Evolutionary conservation across 176 grass and related monocot species (phyloP).

Genomic region (Dactylis glomerata): DNA sequence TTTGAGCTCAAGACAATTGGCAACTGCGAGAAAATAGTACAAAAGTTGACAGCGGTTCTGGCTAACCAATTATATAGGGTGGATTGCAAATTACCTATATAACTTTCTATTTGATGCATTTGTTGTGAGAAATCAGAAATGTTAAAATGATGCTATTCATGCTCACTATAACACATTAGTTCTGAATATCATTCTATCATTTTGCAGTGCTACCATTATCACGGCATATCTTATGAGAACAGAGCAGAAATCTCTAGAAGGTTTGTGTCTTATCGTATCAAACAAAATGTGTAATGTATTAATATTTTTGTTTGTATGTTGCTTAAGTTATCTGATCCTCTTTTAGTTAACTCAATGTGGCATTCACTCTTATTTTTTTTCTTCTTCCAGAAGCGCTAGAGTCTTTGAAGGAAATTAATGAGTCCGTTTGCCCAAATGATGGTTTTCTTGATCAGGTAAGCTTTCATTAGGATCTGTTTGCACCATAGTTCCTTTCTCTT

Average conservation of each 20-base stretch:
- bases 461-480: slow-evolving; percentile 19
- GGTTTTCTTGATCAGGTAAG: slow-evolving; percentile 91
- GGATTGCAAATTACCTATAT: neutral
- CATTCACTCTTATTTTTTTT: neutral
- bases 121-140: neutral
- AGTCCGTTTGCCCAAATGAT: slow-evolving; percentile 66
- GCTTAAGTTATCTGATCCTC: neutral
- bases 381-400: slow-evolving; percentile 77
- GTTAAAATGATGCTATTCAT: neutral
- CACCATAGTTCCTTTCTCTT: neutral
- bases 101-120: neutral
- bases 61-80: neutral
- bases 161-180: neutral
- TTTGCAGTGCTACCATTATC: slow-evolving; percentile 71
- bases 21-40: neutral
- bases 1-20: neutral
- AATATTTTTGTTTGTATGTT: neutral
- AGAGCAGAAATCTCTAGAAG: slow-evolving; percentile 83
- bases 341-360: neutral
- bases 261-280: slow-evolving; percentile 37
- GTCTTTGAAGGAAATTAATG: slow-evolving; percentile 64
- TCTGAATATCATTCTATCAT: slow-evolving; percentile 18
- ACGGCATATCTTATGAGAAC: slow-evolving; percentile 84
- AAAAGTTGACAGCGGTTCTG: neutral
- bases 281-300: neutral